Conservation (phyloP, 805 yeast genomes). For the Wickerhamomyces queroliae region DNA sequence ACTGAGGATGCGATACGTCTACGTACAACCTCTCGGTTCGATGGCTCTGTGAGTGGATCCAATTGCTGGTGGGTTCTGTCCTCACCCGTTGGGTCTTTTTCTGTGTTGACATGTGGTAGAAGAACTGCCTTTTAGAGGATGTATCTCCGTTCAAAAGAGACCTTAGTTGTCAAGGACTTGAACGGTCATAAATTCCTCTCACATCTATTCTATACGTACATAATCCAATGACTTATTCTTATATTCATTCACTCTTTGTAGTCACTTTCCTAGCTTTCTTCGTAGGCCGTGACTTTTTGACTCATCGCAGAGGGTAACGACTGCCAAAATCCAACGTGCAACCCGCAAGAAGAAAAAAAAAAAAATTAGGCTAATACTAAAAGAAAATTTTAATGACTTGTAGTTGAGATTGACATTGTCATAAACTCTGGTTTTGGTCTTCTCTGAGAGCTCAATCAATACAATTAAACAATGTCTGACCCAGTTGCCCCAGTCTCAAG, state of each 20-base stretch:
- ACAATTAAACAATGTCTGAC: slow-evolving; percentile 15
- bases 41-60: background rate
- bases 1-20: background rate
- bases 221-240: background rate
- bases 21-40: background rate
- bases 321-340: background rate
- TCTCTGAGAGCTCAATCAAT: too few relatives aligned
- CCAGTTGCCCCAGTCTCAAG: slow-evolving; percentile 58
- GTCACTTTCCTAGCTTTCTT: background rate
- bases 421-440: background rate
- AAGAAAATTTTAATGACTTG: background rate
- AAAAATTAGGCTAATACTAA: background rate
- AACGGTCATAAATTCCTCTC: slow-evolving; percentile 15
- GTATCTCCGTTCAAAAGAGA: slow-evolving; percentile 13
- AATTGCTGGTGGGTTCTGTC: slow-evolving; percentile 1
- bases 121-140: slow-evolving; percentile 5
- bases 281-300: background rate
- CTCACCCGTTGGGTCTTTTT: background rate
- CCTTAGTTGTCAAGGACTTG: slow-evolving; percentile 4
- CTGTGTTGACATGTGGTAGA: slow-evolving; percentile 7
- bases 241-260: background rate
- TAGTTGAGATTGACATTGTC: background rate
- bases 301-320: slow-evolving; percentile 3
- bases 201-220: slow-evolving; percentile 2
- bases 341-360: too few relatives aligned